Conservation (phyloP, 2,329 filamentous ascomycete species). For the Stemphylium vesicarium region DNA sequence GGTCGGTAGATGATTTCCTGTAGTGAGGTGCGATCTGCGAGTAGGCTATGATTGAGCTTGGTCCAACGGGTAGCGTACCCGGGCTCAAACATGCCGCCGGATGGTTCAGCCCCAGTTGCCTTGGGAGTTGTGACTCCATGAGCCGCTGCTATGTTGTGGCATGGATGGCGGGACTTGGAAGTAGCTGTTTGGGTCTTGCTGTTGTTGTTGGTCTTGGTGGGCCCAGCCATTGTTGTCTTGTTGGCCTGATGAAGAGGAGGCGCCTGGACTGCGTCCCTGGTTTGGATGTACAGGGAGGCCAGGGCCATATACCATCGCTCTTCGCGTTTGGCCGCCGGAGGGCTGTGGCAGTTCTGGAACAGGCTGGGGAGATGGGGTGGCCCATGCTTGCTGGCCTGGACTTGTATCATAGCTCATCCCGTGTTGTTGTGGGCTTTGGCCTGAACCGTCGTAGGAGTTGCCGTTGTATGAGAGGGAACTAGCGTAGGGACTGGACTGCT, state of each 20-base stretch:
- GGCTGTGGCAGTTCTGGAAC: constrained; percentile 43
- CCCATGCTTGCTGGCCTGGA: constrained; percentile 25
- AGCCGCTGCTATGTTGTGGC: constrained; percentile 3
- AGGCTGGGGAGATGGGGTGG: constrained; percentile 37
- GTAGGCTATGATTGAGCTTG: background rate
- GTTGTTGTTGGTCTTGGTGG: constrained; percentile 1
- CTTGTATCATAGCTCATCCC: constrained; percentile 21
- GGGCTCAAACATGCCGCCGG: background rate
- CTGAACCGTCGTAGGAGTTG: constrained; percentile 27
- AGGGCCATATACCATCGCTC: constrained; percentile 40
- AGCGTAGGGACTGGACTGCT: constrained; percentile 38
- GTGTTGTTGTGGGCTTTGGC: constrained; percentile 23
- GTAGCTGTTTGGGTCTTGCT: constrained; percentile 6
- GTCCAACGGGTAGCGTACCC: background rate
- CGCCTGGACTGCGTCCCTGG: constrained; percentile 17
- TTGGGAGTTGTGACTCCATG: background rate
- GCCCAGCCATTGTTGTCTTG: constrained; percentile 1
- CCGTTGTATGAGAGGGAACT: constrained; percentile 37
- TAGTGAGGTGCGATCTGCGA: background rate
- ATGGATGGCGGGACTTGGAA: constrained; percentile 4
- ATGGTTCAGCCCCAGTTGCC: constrained; percentile 10
- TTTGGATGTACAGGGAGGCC: constrained; percentile 22
- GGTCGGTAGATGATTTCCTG: background rate
- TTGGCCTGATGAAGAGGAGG: constrained; percentile 7
- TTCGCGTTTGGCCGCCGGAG: constrained; percentile 38